Percentiles rank a stretch among this genome's conserved stretches.
These are phyloP conservation scores for Prunus yedoensis DNA, from an alignment of 331 rosid genomes.

Conservation along the genomic window DNA sequence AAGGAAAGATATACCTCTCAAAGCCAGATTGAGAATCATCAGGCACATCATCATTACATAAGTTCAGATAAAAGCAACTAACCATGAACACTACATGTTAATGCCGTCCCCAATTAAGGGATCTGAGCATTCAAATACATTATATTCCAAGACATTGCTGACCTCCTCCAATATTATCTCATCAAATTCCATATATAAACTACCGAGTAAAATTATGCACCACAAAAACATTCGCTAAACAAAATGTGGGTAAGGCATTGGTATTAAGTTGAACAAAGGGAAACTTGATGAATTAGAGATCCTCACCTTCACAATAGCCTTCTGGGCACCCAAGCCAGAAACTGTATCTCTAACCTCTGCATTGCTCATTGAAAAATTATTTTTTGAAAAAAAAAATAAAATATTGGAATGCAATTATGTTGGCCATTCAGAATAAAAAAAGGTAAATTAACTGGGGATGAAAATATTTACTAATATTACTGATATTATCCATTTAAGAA, in stretches of 20 bases:
- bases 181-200: background rate
- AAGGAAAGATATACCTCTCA: background rate
- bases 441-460: background rate
- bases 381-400: background rate
- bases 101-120: background rate
- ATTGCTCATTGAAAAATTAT: background rate
- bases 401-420: background rate
- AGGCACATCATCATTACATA: background rate
- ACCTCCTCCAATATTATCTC: background rate
- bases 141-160: background rate
- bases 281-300: conserved; percentile 1
- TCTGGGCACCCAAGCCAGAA: conserved; percentile 59
- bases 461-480: background rate
- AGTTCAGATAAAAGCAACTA: background rate
- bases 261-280: background rate
- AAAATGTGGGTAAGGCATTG: background rate
- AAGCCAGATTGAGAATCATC: background rate
- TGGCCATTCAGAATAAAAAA: background rate
- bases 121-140: background rate
- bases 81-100: too few species aligned
- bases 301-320: conserved; percentile 62
- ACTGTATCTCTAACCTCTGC: conserved; percentile 69
- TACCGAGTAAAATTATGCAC: background rate
- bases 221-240: background rate
- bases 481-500: background rate